A percentile compares a stretch with the other conserved stretches of the same genome.
These are phyloP conservation scores for Aphanocladium album DNA, from an alignment of 2,329 filamentous ascomycete species.

Conservation along the genomic window DNA sequence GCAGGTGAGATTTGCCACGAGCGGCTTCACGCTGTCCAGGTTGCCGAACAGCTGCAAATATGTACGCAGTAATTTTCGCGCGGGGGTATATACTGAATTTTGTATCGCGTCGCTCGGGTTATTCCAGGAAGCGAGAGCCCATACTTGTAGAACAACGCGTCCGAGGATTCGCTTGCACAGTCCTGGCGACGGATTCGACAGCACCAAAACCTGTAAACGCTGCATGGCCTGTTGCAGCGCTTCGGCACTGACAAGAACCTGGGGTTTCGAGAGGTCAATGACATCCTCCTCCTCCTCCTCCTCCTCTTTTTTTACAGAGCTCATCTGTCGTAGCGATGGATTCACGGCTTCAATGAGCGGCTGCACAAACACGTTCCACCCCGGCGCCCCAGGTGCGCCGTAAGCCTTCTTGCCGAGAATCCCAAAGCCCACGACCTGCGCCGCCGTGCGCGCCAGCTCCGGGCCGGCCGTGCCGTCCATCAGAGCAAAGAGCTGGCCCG, in stretches of 20 bases:
- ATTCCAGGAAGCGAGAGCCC: slow-evolving; percentile 54
- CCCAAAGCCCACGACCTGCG: slow-evolving; percentile 46
- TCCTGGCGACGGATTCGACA: slow-evolving; percentile 63
- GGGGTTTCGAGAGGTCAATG: slow-evolving; percentile 40
- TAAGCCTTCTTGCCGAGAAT: slow-evolving; percentile 59
- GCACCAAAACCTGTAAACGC: slow-evolving; percentile 50
- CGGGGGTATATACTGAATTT: slow-evolving; percentile 39
- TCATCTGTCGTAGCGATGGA: slow-evolving; percentile 28
- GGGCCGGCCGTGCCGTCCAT: slow-evolving; percentile 49
- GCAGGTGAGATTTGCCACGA: slow-evolving; percentile 53
- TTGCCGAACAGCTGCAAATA: slow-evolving; percentile 54
- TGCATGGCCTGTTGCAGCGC: slow-evolving; percentile 47
- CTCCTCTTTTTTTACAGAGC: slow-evolving; percentile 13
- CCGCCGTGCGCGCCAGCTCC: slow-evolving; percentile 31
- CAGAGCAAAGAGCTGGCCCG: slow-evolving; percentile 55
- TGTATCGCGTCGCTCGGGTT: slow-evolving; percentile 28
- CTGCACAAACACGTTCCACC: slow-evolving; percentile 58
- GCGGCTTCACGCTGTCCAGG: slow-evolving; percentile 39
- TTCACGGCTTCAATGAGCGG: slow-evolving; percentile 52
- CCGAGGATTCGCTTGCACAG: slow-evolving; percentile 57
- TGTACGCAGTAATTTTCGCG: slow-evolving; percentile 47
- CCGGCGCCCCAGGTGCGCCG: slow-evolving; percentile 57
- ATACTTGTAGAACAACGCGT: slow-evolving; percentile 56
- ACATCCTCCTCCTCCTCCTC: slow-evolving; percentile 30
- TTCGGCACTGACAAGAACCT: slow-evolving; percentile 40